Evolutionary conservation across 805 yeast genomes (phyloP).

Genomic region (Tetrapisispora phaffii): DNA sequence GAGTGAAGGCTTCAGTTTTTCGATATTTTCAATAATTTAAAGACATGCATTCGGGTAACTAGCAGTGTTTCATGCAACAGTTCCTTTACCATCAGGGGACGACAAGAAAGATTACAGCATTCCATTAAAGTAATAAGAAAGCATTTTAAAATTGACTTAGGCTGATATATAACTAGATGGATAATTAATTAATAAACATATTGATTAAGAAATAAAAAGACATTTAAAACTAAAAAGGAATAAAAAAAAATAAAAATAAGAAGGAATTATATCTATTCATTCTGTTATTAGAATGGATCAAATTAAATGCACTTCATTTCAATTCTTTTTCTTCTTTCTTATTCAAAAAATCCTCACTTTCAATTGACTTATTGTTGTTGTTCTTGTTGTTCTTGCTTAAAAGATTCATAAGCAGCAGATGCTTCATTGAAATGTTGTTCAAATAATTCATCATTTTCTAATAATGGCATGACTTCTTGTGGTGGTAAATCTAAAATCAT

Average conservation of each 20-base stretch:
- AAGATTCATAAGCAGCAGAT: slow-evolving; percentile 84
- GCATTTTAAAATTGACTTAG: no score
- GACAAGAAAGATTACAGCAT: no score
- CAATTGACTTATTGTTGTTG: slow-evolving; percentile 8
- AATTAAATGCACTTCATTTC: background rate
- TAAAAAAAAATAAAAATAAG: background rate
- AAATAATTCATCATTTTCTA: slow-evolving; percentile 84
- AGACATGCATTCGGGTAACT: no score
- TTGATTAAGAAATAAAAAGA: slow-evolving; percentile 5
- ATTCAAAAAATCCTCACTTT: background rate
- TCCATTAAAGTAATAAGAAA: no score
- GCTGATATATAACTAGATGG: no score
- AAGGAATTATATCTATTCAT: background rate
- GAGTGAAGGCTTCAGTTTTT: no score
- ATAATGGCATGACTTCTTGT: slow-evolving; percentile 76
- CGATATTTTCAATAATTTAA: no score
- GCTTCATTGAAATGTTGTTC: slow-evolving; percentile 91
- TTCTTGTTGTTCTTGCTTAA: slow-evolving; percentile 46
- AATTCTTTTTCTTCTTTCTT: background rate
- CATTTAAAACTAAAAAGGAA: slow-evolving; percentile 3
- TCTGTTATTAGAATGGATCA: background rate
- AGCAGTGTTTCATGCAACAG: no score
- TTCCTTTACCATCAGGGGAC: no score
- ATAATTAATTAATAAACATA: slow-evolving; percentile 2
- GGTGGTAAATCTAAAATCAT: slow-evolving; percentile 95